Base-by-base conservation (phyloP, 768 basidiomycete species). In the Podaxis carcinomalis region DNA sequence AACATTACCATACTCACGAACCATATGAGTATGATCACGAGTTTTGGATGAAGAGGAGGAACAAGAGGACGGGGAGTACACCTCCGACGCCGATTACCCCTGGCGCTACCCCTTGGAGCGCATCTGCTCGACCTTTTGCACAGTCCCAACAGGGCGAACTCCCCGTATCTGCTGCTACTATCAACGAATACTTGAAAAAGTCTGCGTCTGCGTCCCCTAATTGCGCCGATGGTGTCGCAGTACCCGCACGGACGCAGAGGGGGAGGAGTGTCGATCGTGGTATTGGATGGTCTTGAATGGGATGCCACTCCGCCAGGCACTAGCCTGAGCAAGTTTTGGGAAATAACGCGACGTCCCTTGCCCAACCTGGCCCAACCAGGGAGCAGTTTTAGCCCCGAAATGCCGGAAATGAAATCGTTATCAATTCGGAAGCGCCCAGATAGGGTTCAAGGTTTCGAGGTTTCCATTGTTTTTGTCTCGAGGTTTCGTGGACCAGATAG, bases 181-280 rank as follows among this genome's bases (percentile, higher is more conserved):
- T 52, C 27, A 62, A 62, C 27, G 62, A 63, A 25, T 42, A 51
- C 16, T 25, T 62, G 37, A 62, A 52, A 19, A 57, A 50, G 36
- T 21, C n/a, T 11, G 32, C 14, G 19, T 6, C 56, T 35, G n/a
- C 56, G n/a, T 32, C 42, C 35, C 11, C 36, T 39, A 37, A 54
- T 4, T 10, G 13, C 25, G 28, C 23, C 6, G 58, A 55, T 46
- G 23, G 35, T 32, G 52, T 51, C 5, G 53, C 58, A 39, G 59
- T 59, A 46, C 52, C 65, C 25, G 61, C 60, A 13, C 61, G 62
- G 21, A 36, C 64, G 13, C 62, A 50, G 27, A 65, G 68, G 60
- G 68, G 66, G 27, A 65, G 62, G 49, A 71, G 70, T 53, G 61
- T 68, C 4, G 68, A 68, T 11, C 49, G 53, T 47, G 54, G 49